phyloP scores from a whole-genome alignment of 331 rosid species.

The Cydonia oblonga region DNA sequence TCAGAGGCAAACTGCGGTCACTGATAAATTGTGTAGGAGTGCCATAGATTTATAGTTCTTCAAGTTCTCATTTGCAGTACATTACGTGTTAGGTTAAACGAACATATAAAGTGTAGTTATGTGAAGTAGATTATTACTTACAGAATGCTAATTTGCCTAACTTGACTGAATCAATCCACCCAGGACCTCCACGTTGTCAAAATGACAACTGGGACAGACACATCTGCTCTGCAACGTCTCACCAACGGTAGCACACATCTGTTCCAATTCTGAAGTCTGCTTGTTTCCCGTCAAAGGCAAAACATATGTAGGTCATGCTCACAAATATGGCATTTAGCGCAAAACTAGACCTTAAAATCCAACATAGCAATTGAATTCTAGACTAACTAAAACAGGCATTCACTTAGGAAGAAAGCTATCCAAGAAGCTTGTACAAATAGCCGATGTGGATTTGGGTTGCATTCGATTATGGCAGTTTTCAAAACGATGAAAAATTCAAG shows the following conservation, averaged over 20 bases:
- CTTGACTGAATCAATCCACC: conserved; percentile 27
- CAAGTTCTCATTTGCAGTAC: background rate
- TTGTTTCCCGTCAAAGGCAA: conserved; percentile 51
- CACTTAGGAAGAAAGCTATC: background rate
- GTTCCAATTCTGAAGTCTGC: conserved; percentile 52
- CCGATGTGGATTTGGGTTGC: background rate
- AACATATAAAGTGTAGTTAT: conserved; percentile 5
- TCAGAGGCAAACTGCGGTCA: background rate
- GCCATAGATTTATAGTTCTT: background rate
- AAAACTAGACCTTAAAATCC: background rate
- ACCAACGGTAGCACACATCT: conserved; percentile 28
- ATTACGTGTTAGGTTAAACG: background rate
- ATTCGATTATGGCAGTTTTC: background rate
- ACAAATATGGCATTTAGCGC: background rate
- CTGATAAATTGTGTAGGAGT: background rate
- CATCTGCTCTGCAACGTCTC: conserved; percentile 61
- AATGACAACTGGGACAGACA: conserved; percentile 50
- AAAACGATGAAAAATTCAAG: background rate
- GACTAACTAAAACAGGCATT: conserved; percentile 4
- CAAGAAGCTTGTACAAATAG: background rate
- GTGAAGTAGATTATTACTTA: conserved; percentile 22
- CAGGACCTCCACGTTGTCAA: conserved; percentile 47
- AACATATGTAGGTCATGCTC: background rate
- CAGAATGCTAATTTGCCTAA: conserved; percentile 22
- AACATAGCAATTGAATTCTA: background rate